These are phyloP conservation scores for Apiospora aurea DNA, from an alignment of 2,329 filamentous ascomycete species.

Conservation along the genomic window DNA sequence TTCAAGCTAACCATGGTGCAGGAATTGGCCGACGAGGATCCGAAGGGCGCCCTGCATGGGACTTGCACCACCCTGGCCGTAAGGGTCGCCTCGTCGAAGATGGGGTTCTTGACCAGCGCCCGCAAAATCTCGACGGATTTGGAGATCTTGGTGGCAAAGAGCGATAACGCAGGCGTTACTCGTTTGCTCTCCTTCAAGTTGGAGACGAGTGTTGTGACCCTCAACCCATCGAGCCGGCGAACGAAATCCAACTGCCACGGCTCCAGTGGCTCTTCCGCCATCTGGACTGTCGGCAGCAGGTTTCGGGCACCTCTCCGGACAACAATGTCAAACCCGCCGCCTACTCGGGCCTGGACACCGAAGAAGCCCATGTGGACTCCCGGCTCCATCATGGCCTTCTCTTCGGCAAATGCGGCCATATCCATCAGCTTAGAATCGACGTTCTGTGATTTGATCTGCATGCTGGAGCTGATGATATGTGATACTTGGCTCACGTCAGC, in stretches of 20 bases:
- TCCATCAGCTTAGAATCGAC: slow-evolving; percentile 66
- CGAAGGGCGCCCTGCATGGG: slow-evolving; percentile 42
- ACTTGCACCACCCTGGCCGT: slow-evolving; percentile 48
- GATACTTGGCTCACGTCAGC: slow-evolving; percentile 73
- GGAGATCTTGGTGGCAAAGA: slow-evolving; percentile 54
- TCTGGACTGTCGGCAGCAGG: slow-evolving; percentile 64
- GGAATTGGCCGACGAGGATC: slow-evolving; percentile 31
- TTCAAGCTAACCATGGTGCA: slow-evolving; percentile 62
- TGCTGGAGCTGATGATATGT: slow-evolving; percentile 71
- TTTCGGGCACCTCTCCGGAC: slow-evolving; percentile 63
- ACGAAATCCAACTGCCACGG: slow-evolving; percentile 63
- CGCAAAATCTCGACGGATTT: slow-evolving; percentile 47
- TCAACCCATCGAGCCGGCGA: slow-evolving; percentile 54
- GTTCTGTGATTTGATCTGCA: slow-evolving; percentile 74
- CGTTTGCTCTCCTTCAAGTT: slow-evolving; percentile 46
- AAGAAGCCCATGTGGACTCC: slow-evolving; percentile 67
- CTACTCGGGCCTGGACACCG: slow-evolving; percentile 59
- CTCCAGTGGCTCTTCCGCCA: slow-evolving; percentile 61
- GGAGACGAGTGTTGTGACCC: slow-evolving; percentile 48
- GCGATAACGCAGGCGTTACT: slow-evolving; percentile 48
- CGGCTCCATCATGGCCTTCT: slow-evolving; percentile 53
- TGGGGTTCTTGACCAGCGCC: slow-evolving; percentile 47
- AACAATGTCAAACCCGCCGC: slow-evolving; percentile 68
- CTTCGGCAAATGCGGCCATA: slow-evolving; percentile 67
- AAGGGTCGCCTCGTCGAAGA: slow-evolving; percentile 51